A percentile compares a stretch with the other conserved stretches of the same genome.
Evolutionary conservation across 371 early-diverging fungal genomes (phyloP).

Genomic region (Mucor indicus): DNA sequence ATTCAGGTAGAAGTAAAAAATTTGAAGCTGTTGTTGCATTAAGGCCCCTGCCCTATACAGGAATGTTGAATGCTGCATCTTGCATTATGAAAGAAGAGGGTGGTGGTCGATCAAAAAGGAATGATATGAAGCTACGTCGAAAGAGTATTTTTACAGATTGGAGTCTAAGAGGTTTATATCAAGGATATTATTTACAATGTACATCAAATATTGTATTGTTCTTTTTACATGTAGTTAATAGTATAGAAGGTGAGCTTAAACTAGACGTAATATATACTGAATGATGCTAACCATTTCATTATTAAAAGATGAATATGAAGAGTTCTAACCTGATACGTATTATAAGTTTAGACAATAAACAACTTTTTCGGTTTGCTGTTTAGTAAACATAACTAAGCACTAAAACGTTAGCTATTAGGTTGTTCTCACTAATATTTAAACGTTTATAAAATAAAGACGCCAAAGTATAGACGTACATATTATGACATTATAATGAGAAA

Average conservation of each 20-base stretch:
- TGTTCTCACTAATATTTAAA: no score
- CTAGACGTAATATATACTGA: not conserved
- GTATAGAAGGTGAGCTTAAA: conserved; percentile 47
- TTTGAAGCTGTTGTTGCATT: conserved; percentile 79
- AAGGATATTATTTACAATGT: conserved; percentile 72
- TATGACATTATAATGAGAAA: no score
- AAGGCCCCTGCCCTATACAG: conserved; percentile 83
- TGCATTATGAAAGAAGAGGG: conserved; percentile 88
- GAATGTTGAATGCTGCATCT: conserved; percentile 74
- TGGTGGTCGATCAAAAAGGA: conserved; percentile 21
- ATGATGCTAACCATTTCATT: not conserved
- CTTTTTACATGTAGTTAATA: conserved; percentile 54
- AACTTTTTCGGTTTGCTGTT: no score
- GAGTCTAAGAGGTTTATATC: conserved; percentile 74
- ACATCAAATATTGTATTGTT: conserved; percentile 65
- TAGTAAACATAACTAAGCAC: no score
- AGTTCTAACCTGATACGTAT: conserved; percentile 16
- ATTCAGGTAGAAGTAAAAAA: conserved; percentile 47
- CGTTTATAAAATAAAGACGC: no score
- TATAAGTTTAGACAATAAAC: no score
- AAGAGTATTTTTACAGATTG: conserved; percentile 39
- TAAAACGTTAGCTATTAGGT: no score
- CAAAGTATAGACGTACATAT: no score
- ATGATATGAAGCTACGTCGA: no score
- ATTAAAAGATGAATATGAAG: conserved; percentile 23